Evolutionary conservation across 148 eudicot genomes (phyloP), one percentile per base, ranked within the genome.

Genomic region (Rheum nobile): DNA sequence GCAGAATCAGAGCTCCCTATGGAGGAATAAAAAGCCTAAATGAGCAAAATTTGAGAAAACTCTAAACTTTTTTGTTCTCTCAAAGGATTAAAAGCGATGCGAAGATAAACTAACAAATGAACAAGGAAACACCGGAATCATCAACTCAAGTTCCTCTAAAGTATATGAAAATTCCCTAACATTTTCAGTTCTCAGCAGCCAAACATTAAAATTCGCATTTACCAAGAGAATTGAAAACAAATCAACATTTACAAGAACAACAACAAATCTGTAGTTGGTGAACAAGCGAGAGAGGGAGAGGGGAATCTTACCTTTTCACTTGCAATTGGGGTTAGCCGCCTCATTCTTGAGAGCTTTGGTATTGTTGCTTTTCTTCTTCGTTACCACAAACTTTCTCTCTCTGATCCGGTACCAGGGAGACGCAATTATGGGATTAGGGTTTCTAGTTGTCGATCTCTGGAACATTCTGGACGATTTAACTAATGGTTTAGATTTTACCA

Each of bases 381-480:
- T 96, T 42, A 91, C 86, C 21, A 94, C 88, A 44, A 94, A 91
- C 84, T 83, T 89, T 59, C 96, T 82, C 77, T 94, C 90, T 2
- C 88, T 83, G 43, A 89, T 88, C 80, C 83, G 91, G 73, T 88
- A 80, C 72, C 81, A 76, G 0, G 83, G 81, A 11, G 88, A 77
- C 7, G 75, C 73, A 22, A 83, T 74, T 19, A 75, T 8, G 1
- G 77, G 74, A 24, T 72, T 81, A 73, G 86, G 84, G 79, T 78
- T 86, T 74, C 71, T 82, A 41, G 42, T 2, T 7, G 69, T 74
- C 0, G 84, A 79, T 75, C 77, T 86, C 74, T 75, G 85, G 78
- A 83, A 17, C 69, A 77, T 83, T 0, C 67, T 17, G 0, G 52
- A 65, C 6, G 83, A 78, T 50, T 84, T 80, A 4, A n/a, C n/a